phyloP scores from a whole-genome alignment of 2,329 filamentous ascomycete species.

The Hymenoscyphus occultus region DNA sequence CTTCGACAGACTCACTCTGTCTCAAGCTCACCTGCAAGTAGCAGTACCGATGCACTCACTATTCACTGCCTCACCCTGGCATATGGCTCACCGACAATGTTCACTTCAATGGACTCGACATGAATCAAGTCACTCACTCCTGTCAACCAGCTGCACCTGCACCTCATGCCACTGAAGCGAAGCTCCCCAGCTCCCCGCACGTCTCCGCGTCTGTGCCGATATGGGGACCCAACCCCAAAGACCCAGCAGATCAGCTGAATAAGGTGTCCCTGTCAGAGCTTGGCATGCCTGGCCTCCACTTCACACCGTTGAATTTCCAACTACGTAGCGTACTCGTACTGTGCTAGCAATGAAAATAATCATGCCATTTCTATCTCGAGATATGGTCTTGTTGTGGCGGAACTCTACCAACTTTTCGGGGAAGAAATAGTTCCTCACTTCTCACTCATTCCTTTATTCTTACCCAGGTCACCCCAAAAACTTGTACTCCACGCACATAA shows the following conservation, averaged over 20 bases:
- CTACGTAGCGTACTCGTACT: too few species aligned
- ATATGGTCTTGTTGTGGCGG: constrained; percentile 1
- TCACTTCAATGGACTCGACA: not conserved
- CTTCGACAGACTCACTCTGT: not conserved
- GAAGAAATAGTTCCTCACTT: not conserved
- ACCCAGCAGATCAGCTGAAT: constrained; percentile 1
- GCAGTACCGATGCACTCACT: not conserved
- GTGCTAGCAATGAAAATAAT: not conserved
- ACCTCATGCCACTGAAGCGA: not conserved
- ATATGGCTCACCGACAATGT: not conserved
- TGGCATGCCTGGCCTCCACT: not conserved
- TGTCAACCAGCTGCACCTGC: not conserved
- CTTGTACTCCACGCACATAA: too few species aligned
- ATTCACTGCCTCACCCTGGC: not conserved
- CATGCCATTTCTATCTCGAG: not conserved
- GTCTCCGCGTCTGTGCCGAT: not conserved
- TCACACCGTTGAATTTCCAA: not conserved
- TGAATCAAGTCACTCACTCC: not conserved
- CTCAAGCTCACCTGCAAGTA: too few species aligned
- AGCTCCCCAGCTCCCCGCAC: not conserved
- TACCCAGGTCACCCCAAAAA: too few species aligned
- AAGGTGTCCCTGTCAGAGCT: not conserved
- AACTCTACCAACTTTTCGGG: not conserved
- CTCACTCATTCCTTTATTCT: not conserved
- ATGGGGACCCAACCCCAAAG: not conserved